Evolutionary conservation across 2,329 filamentous ascomycete genomes (phyloP).

Genomic region (Diplodia mutila): DNA sequence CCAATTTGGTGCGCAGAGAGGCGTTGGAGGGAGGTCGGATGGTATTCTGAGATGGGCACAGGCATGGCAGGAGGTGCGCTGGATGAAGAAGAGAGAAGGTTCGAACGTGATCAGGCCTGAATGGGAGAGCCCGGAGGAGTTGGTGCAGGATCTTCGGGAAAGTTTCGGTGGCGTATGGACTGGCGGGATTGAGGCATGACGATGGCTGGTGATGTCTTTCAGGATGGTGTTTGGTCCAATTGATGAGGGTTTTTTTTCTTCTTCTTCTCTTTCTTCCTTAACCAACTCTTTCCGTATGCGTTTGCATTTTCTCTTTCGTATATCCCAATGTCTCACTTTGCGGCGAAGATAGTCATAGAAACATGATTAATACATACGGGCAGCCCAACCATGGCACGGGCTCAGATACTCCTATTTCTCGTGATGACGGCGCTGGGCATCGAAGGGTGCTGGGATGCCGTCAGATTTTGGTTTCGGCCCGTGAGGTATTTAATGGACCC

Average conservation of each 20-base stretch:
- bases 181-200: not conserved
- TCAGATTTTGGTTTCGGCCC: conserved; percentile 4
- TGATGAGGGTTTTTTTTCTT: not conserved
- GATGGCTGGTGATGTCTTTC: not conserved
- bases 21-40: not conserved
- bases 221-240: not conserved
- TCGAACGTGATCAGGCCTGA: conserved; percentile 38
- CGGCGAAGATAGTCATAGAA: not conserved
- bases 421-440: not conserved
- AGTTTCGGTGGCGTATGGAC: conserved; percentile 37
- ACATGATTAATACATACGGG: not conserved
- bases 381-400: not conserved
- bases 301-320: not conserved
- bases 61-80: conserved; percentile 42
- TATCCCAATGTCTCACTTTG: too few relatives aligned
- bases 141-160: conserved; percentile 48
- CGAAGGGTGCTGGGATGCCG: not conserved
- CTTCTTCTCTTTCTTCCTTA: too few relatives aligned
- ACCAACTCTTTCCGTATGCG: not conserved
- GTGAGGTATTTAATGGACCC: conserved; percentile 14
- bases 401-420: not conserved
- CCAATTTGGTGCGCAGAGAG: conserved; percentile 35
- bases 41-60: conserved; percentile 44
- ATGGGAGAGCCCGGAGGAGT: conserved; percentile 46
- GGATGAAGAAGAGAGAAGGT: conserved; percentile 43